Conservation (phyloP, 148 eudicot species). For the Hydrangea macrophylla region DNA sequence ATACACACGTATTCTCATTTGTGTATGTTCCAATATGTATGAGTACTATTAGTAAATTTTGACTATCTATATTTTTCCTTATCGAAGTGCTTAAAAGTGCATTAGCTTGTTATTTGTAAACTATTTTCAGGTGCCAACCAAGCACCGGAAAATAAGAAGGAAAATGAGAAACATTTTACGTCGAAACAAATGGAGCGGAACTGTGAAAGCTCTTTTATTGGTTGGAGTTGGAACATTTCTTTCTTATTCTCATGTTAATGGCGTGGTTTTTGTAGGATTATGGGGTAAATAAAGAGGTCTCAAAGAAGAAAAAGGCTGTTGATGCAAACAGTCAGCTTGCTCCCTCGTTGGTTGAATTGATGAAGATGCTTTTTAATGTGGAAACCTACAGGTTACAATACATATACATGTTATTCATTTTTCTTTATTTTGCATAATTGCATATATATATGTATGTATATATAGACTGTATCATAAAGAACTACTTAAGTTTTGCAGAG, state of each 20-base stretch:
- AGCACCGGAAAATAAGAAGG: too few species aligned
- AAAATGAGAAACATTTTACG: too few species aligned
- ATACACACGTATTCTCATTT: too few species aligned
- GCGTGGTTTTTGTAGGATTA: constrained; percentile 62
- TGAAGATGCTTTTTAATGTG: constrained; percentile 96
- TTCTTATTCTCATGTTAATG: neutral
- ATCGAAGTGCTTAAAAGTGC: too few species aligned
- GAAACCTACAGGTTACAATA: constrained; percentile 76
- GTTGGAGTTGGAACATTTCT: neutral
- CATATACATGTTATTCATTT: neutral
- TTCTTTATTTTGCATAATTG: constrained; percentile 3
- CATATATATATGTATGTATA: too few species aligned
- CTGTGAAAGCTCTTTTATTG: neutral
- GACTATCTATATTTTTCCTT: too few species aligned
- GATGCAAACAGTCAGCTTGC: constrained; percentile 62
- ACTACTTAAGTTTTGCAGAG: constrained; percentile 43
- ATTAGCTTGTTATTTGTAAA: too few species aligned
- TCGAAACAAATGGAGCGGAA: too few species aligned
- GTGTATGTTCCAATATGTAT: too few species aligned
- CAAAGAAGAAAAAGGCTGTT: constrained; percentile 45
- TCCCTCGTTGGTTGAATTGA: constrained; percentile 71
- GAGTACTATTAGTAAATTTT: too few species aligned
- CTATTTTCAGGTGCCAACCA: too few species aligned
- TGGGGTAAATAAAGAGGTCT: constrained; percentile 73
- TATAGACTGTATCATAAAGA: constrained; percentile 6